phyloP scores from a whole-genome alignment of 306 rosid species.

The Castanea sativa region DNA sequence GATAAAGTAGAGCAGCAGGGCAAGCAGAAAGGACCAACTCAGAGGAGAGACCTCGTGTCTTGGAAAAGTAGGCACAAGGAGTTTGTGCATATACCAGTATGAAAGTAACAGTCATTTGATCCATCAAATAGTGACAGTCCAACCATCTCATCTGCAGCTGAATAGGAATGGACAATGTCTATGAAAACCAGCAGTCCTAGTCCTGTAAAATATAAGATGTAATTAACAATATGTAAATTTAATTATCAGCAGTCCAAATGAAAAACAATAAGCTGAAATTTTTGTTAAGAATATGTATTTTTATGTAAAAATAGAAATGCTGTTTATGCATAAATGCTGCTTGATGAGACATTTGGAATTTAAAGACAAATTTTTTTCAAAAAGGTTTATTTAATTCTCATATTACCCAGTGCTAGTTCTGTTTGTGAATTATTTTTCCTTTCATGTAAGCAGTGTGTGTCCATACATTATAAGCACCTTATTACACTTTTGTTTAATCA shows the following conservation, averaged over 20 bases:
- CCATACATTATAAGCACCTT: conserved; percentile 16
- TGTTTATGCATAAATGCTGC: neutral
- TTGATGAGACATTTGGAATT: neutral
- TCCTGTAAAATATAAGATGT: conserved; percentile 49
- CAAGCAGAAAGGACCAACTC: conserved; percentile 8
- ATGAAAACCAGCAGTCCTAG: conserved; percentile 81
- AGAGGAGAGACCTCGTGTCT: conserved; percentile 7
- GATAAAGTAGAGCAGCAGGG: conserved; percentile 10
- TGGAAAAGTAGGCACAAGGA: conserved; percentile 15
- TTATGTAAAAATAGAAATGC: conserved; percentile 2
- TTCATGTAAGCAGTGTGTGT: neutral
- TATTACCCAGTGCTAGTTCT: neutral
- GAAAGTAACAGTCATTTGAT: conserved; percentile 91
- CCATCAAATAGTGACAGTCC: conserved; percentile 91
- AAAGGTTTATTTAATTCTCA: neutral
- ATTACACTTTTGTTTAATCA: neutral
- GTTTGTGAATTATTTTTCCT: neutral
- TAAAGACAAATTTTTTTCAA: neutral
- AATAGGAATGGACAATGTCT: conserved; percentile 92
- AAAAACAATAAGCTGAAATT: neutral
- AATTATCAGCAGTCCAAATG: neutral
- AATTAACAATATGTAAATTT: conserved; percentile 20
- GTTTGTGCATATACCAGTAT: conserved; percentile 59
- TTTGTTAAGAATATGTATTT: conserved; percentile 1
- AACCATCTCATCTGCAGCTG: conserved; percentile 97